Evolutionary conservation across 139 green algal species (phyloP), one percentile per base, ranked within the genome.

Genomic region (Axilococcus clingmanii): DNA sequence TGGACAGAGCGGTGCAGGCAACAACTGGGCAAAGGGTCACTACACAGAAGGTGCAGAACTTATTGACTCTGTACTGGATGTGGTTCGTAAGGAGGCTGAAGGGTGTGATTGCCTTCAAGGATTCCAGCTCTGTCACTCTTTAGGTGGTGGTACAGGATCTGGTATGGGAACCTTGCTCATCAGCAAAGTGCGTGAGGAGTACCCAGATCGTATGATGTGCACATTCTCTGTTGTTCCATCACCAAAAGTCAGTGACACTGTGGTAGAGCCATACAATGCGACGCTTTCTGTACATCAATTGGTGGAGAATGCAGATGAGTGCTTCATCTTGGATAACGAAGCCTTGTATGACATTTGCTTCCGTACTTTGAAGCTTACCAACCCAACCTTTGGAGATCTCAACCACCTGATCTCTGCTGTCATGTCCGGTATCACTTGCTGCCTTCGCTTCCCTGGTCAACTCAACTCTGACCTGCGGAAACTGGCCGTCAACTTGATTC

Each of bases 21-120:
- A 97, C 79, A 97, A 97, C 85, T 97, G 90, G 90, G 90, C 90
- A 49, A 97, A 97, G 80, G 90, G 90, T n/a, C 90, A 97, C 79
- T 97, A 97, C 90, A 97, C 90, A 16, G 90, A 97, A 79, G 90
- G 90, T 56, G 89, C 90, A 52, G 89, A 97, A 77, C 69, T 97
- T 29, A 97, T 97, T 52, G 90, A 97, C 75, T 94, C 81, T 14
- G 90, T 96, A 8, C 75, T 97, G 35, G 90, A 96, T 56, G 90
- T 97, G 22, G 87, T 95, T 5, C 85, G 90, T 61, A 97, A 97
- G 83, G 90, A 97, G 69, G 85, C 89, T n/a, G 90, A 97, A 75
- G 84, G 71, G 43, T 96, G 89, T 63, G 90, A 97, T 57, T 96
- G 89, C 78, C 77, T 96, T 52, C 90, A 97, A 73, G 89, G 82